Conservation (phyloP, 2,329 filamentous ascomycete genomes). For the Fusarium sp. region DNA sequence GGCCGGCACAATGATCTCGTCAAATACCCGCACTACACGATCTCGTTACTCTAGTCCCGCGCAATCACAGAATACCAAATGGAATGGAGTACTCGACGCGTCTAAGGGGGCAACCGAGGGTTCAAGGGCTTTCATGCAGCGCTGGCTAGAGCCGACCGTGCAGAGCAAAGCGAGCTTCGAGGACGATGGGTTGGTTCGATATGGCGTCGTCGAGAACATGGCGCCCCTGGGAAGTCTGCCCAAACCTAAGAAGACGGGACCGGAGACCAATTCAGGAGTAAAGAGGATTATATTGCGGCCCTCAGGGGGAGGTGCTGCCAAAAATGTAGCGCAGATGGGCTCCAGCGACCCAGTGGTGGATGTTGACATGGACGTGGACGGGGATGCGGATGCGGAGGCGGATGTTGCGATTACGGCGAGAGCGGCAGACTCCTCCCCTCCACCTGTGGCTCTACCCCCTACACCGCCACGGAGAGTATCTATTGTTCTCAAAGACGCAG, state of each 20-base stretch:
- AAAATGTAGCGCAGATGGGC: slow-evolving; percentile 37
- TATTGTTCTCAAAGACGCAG: slow-evolving; percentile 43
- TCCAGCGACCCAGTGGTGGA: slow-evolving; percentile 39
- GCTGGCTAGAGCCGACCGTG: slow-evolving; percentile 68
- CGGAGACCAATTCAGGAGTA: slow-evolving; percentile 44
- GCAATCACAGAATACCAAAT: slow-evolving; percentile 45
- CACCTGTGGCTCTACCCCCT: slow-evolving; percentile 34
- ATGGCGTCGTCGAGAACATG: slow-evolving; percentile 86
- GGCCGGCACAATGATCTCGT: slow-evolving; percentile 50
- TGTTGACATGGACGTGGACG: slow-evolving; percentile 18
- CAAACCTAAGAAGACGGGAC: slow-evolving; percentile 57
- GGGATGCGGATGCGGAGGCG: slow-evolving; percentile 28
- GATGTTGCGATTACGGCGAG: slow-evolving; percentile 34
- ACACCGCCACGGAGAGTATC: slow-evolving; percentile 43
- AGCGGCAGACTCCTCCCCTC: slow-evolving; percentile 36
- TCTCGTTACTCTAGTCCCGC: slow-evolving; percentile 68
- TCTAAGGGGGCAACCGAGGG: slow-evolving; percentile 49
- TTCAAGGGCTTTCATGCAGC: slow-evolving; percentile 62
- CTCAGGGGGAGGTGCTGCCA: slow-evolving; percentile 45
- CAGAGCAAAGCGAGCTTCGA: slow-evolving; percentile 77
- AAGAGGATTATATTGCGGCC: slow-evolving; percentile 60
- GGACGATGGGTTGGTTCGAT: slow-evolving; percentile 77
- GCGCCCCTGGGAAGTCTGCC: slow-evolving; percentile 80
- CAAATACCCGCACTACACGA: slow-evolving; percentile 60
- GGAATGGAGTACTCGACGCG: slow-evolving; percentile 50